Base-by-base conservation (phyloP, 2,329 filamentous ascomycete species). In the Neonectria sp. region DNA sequence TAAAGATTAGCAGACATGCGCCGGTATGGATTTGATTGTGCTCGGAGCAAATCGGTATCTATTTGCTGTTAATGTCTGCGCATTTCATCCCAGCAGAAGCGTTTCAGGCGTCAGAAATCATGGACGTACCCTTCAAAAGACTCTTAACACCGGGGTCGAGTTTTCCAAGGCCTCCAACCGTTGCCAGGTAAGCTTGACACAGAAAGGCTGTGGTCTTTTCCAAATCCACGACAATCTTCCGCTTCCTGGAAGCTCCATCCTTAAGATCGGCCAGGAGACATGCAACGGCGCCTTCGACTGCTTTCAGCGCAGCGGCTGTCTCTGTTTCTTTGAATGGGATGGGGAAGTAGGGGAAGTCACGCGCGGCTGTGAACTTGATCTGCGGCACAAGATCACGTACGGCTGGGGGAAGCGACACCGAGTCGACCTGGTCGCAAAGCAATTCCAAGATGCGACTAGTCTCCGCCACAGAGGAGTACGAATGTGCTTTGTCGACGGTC, bases 1-100 rank as follows among this genome's bases (percentile, higher is more conserved):
- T 93, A 94, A 1, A 94, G 80, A 68, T 93, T 93, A 15, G 92
- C 92, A 12, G 92, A 92, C 79, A 94, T 85, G 68, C 92, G 89
- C 11, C 92, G 88, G 76, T 94, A 94, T 7, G 89, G 82, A 68
- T 90, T 89, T 2, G 92, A 93, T 76, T 94, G 92, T 1, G 92
- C 92, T 68, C 87, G 82, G 6, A 93, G 82, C 25, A 94, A 80
- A 79, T 94, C 92, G 73, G 92, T 94, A 73, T 93, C 92, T 93
- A 40, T 59, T 3, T 21, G 15, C 46, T 24, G 37, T 56, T 35
- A 21, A 13, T 17, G 6, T 29, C 57, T 69, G 49, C 33, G 69
- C 66, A 66, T 9, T 70, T 40, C 24, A 35, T 3, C 6, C 46
- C 27, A 27, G 0, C 21, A 29, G 9, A 27, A 55, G 0, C 21